phyloP scores from a whole-genome alignment of 1,284 basidiomycete genomes.

The Psilocybe mexicana region DNA sequence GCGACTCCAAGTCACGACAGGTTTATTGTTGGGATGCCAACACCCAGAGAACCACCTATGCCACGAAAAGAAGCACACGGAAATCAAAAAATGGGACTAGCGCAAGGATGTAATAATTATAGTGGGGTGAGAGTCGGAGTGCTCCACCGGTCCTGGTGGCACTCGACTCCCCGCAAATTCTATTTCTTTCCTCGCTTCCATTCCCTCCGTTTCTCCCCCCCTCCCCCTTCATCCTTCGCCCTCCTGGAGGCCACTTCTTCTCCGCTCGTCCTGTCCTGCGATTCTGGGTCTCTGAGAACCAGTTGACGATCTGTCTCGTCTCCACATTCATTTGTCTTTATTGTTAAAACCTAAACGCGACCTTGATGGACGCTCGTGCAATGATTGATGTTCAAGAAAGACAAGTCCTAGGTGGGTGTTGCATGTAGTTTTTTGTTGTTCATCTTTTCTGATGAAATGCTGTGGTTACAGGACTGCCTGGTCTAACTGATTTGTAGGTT shows the following conservation, averaged over 20 bases:
- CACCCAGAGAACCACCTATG: background rate
- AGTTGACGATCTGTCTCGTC: constrained; percentile 2
- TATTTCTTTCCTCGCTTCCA: constrained; percentile 4
- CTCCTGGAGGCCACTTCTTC: background rate
- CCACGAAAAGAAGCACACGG: constrained; percentile 4
- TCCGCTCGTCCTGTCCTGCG: background rate
- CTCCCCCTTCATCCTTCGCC: background rate
- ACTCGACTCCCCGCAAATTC: background rate
- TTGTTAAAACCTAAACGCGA: constrained; percentile 11
- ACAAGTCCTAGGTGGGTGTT: constrained; percentile 18
- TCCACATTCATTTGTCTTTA: constrained; percentile 21
- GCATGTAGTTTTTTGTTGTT: background rate
- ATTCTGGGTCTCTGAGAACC: background rate
- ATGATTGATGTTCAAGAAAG: constrained; percentile 13
- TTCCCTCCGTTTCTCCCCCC: background rate
- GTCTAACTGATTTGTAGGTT: constrained; percentile 5
- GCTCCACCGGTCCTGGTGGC: constrained; percentile 13
- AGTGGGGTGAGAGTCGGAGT: constrained; percentile 15
- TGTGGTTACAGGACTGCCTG: background rate
- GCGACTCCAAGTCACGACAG: background rate
- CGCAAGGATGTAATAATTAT: constrained; percentile 1
- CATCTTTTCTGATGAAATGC: background rate
- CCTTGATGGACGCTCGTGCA: constrained; percentile 26
- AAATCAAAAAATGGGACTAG: constrained; percentile 12
- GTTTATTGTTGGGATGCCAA: constrained; percentile 18